A percentile compares a stretch with the other conserved stretches of the same genome.
Conservation (phyloP, 2,329 filamentous ascomycete genomes). For the Penicillium sp. region DNA sequence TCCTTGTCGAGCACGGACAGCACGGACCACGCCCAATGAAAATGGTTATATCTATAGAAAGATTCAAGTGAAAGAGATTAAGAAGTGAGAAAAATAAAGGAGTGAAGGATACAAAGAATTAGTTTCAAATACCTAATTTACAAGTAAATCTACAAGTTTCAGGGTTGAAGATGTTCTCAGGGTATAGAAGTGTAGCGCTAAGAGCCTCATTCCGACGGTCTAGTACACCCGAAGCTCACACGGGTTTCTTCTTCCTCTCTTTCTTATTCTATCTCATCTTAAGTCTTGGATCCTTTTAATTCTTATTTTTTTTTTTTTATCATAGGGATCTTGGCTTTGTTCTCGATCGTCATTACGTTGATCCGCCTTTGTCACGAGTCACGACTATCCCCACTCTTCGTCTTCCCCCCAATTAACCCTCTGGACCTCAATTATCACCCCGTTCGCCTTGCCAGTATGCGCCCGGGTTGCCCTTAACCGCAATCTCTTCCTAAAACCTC, state of each 20-base stretch:
- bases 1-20: constrained; percentile 18
- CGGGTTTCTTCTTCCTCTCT: neutral
- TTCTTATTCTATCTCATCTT: neutral
- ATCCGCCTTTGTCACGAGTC: constrained; percentile 14
- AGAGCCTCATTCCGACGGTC: neutral
- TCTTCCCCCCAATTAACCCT: constrained; percentile 6
- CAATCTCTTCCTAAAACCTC: neutral
- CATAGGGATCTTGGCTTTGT: neutral
- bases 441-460: constrained; percentile 7
- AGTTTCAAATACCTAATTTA: neutral
- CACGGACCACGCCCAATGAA: constrained; percentile 14
- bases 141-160: neutral
- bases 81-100: neutral
- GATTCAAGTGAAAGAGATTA: neutral
- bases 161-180: neutral
- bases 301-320: neutral
- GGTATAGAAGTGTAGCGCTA: neutral
- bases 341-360: constrained; percentile 8
- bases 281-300: neutral
- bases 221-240: neutral
- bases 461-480: neutral
- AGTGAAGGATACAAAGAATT: neutral
- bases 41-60: neutral
- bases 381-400: constrained; percentile 5
- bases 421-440: constrained; percentile 4